Evolutionary conservation across 495 filamentous ascomycete species (phyloP), one percentile per base, ranked within the genome.

Genomic region (Podospora conica): DNA sequence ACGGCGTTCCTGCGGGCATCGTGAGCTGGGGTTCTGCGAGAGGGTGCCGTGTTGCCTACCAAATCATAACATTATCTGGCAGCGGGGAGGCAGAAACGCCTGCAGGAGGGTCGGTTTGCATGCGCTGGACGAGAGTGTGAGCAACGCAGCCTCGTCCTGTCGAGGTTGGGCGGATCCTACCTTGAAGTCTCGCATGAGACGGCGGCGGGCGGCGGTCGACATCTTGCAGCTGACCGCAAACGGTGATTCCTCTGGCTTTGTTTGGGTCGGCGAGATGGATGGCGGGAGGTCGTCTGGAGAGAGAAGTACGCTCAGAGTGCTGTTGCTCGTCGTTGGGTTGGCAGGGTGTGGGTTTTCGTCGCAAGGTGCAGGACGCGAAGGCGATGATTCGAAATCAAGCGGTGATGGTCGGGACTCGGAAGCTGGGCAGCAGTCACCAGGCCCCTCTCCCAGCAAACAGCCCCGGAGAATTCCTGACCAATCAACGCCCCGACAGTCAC

Each of bases 21-120:
- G 31, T 70, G 55, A 64, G 63, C 54, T 53, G 24, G 28, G 18
- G 9, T 22, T 53, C 20, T 63, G 33, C 23, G 29, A 5, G 20
- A 18, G 53, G 22, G 55, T 55, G 20, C 15, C 56, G 22, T 54
- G 29, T 61, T 2, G 24, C 29, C 69, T 86, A 98, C 95, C 95
- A 98, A 60, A 93, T 97, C 95, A 98, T 98, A 55, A 98, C 95
- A 83, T 98, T 98, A 76, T 98, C 95, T 55, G 94, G 91, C 22
- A 98, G 90, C 1, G 95, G 95, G 40, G 95, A 97, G 40, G 95
- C 95, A 65, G 94, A 97, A 55, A 98, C 95, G 65, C 95, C 95
- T 67, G 94, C 96, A 9, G 95, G 95, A 72, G 95, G 95, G 75
- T 98, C 95, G 65, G 94, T 97, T 83, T 98, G 95, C 96, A 98